Conservation (phyloP, 148 eudicot genomes). For the Rhododendron simsii region DNA sequence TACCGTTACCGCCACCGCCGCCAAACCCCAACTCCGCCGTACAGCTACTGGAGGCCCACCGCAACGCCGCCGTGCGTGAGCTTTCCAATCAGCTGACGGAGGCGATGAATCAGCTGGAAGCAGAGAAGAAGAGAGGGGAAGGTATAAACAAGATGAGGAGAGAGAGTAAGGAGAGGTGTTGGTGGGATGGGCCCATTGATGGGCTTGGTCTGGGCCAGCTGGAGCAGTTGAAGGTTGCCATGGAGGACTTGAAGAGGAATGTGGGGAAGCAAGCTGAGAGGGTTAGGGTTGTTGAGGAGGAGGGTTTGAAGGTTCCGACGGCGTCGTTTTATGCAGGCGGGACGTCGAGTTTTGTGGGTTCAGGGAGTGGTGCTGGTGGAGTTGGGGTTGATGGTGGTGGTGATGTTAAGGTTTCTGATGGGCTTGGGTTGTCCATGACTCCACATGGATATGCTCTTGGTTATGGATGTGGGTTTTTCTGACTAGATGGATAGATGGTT, state of each 20-base stretch:
- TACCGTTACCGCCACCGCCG: neutral
- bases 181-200: neutral
- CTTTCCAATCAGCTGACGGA: neutral
- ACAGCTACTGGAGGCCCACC: slow-evolving; percentile 1
- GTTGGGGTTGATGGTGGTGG: neutral
- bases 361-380: neutral
- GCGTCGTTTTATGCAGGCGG: neutral
- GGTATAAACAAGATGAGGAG: neutral
- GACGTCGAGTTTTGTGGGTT: neutral
- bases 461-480: neutral
- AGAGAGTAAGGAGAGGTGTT: slow-evolving; percentile 1
- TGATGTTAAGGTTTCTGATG: slow-evolving; percentile 7
- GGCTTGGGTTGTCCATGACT: neutral
- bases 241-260: neutral
- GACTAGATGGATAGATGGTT: too few species aligned
- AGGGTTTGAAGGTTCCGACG: neutral
- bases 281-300: neutral
- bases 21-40: neutral
- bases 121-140: slow-evolving; percentile 1
- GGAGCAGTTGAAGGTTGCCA: neutral
- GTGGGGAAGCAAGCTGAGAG: neutral
- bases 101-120: neutral
- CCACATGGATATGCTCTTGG: neutral
- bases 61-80: neutral
- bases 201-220: neutral